Evolutionary conservation across 306 rosid species (phyloP).

Genomic region (cucumber (Cucumis sativus)): DNA sequence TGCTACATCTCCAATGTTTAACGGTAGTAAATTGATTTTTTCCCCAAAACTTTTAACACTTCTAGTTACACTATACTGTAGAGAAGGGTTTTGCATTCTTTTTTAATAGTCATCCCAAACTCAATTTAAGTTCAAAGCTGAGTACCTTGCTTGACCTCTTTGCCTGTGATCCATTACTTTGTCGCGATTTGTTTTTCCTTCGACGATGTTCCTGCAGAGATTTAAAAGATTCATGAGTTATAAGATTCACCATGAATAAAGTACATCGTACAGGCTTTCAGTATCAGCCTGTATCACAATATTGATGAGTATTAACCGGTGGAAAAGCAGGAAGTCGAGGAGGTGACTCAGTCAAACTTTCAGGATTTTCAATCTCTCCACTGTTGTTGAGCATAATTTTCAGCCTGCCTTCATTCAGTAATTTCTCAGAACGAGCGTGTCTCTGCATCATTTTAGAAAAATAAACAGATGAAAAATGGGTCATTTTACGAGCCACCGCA

Average conservation of each 20-base stretch:
- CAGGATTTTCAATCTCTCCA: conserved; percentile 65
- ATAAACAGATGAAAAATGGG: neutral
- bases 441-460: conserved; percentile 29
- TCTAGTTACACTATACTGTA: neutral
- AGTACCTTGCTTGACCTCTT: neutral
- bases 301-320: conserved; percentile 31
- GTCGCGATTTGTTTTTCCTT: neutral
- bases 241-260: neutral
- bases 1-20: too few relatives aligned
- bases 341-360: conserved; percentile 26
- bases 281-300: neutral
- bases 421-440: conserved; percentile 76
- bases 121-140: neutral
- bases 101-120: neutral
- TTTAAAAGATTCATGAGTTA: neutral
- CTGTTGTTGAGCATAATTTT: conserved; percentile 59
- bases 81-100: neutral
- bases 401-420: conserved; percentile 57
- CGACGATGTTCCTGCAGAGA: neutral
- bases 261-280: neutral
- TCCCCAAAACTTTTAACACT: neutral
- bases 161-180: neutral
- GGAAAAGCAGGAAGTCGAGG: conserved; percentile 21
- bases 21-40: neutral
- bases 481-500: neutral